Percentiles rank a stretch among this genome's conserved stretches.
phyloP scores from a whole-genome alignment of 208 protist species.

The Wallacemonas sp. region DNA sequence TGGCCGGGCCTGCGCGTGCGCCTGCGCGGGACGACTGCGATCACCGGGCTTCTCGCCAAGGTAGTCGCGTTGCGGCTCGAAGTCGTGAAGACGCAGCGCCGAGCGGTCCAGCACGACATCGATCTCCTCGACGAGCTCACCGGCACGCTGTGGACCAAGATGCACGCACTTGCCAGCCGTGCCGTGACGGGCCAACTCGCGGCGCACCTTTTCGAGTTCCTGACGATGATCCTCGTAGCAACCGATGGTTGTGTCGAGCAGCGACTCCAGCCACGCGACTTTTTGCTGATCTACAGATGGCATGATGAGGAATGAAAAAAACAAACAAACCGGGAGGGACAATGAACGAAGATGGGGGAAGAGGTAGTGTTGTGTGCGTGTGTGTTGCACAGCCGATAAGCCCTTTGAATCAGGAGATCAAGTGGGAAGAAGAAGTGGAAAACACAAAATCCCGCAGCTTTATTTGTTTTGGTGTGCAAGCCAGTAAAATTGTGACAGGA shows the following conservation, averaged over 20 bases:
- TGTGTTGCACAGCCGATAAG: too few relatives aligned
- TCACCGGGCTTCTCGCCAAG: neutral
- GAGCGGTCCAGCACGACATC: slow-evolving; percentile 32
- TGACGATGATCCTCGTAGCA: slow-evolving; percentile 52
- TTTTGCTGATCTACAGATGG: slow-evolving; percentile 11
- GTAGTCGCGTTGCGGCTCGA: slow-evolving; percentile 15
- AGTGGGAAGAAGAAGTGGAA: too few relatives aligned
- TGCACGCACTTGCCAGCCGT: slow-evolving; percentile 28
- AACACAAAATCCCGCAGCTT: too few relatives aligned
- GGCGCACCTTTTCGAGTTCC: slow-evolving; percentile 39
- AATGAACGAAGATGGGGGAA: neutral
- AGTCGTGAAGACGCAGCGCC: slow-evolving; percentile 27
- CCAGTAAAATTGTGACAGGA: too few relatives aligned
- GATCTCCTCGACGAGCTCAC: slow-evolving; percentile 35
- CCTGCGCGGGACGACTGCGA: neutral
- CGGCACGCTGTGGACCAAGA: slow-evolving; percentile 16
- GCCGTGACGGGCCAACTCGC: slow-evolving; percentile 24
- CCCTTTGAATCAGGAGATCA: neutral
- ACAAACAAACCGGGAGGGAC: neutral
- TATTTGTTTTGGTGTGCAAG: too few relatives aligned
- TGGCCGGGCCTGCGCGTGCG: neutral
- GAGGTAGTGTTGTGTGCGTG: too few relatives aligned
- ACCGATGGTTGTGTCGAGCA: slow-evolving; percentile 35
- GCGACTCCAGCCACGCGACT: slow-evolving; percentile 35
- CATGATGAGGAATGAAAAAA: neutral